phyloP scores from a whole-genome alignment of 1,284 basidiomycete species.

The Peniophora sp. region DNA sequence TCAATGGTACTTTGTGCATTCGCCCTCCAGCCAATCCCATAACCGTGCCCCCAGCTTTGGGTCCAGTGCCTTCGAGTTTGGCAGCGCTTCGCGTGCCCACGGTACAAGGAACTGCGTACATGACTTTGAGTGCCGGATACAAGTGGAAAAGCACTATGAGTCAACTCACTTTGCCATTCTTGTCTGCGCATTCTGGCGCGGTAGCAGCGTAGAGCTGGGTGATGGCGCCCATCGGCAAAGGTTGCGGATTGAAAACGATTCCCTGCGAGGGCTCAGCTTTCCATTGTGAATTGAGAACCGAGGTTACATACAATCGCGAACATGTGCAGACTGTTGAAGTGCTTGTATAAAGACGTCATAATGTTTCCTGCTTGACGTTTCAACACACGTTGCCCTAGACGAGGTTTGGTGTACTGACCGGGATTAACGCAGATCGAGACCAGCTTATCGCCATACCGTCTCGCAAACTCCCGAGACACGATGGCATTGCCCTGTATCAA shows the following conservation, averaged over 20 bases:
- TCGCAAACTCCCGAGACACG: constrained; percentile 25
- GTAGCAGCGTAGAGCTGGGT: constrained; percentile 50
- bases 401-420: constrained; percentile 16
- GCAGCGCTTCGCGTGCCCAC: constrained; percentile 22
- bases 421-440: constrained; percentile 11
- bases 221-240: constrained; percentile 30
- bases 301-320: background rate
- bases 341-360: constrained; percentile 3
- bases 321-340: background rate
- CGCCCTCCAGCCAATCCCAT: constrained; percentile 30
- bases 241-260: constrained; percentile 11
- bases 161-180: constrained; percentile 36
- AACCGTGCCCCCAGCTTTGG: constrained; percentile 21
- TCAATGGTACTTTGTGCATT: constrained; percentile 14
- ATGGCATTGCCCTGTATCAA: constrained; percentile 27
- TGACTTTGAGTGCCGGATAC: background rate
- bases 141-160: constrained; percentile 3
- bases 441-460: constrained; percentile 11
- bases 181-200: constrained; percentile 26
- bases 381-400: constrained; percentile 10
- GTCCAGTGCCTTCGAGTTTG: constrained; percentile 16
- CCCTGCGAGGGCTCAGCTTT: constrained; percentile 1
- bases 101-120: constrained; percentile 25
- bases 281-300: background rate
- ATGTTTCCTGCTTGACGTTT: constrained; percentile 1